Percentiles rank a stretch among this genome's conserved stretches.
These are phyloP conservation scores for Aspergillus pseudoterreus DNA, from an alignment of 2,329 filamentous ascomycete species.

Conservation along the genomic window DNA sequence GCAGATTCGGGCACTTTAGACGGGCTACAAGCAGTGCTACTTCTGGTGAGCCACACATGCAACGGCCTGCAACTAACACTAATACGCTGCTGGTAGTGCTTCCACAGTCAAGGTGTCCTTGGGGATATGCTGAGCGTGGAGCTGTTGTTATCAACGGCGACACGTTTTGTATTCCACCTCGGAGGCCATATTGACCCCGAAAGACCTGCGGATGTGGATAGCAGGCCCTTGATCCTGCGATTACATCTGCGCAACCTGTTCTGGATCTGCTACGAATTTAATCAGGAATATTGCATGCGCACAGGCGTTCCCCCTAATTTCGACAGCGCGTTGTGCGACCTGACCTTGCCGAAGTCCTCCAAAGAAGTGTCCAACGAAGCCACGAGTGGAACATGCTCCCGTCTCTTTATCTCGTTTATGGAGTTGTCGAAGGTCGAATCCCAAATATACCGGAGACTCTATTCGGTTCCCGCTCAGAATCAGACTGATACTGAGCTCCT, in stretches of 20 bases:
- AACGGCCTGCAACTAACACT: background rate
- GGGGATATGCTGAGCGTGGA: slow-evolving; percentile 2
- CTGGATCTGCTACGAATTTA: slow-evolving; percentile 8
- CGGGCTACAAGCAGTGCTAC: slow-evolving; percentile 8
- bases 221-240: background rate
- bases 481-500: slow-evolving; percentile 8
- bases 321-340: slow-evolving; percentile 6
- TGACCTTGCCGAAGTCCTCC: slow-evolving; percentile 1
- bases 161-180: slow-evolving; percentile 10
- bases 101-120: background rate
- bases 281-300: slow-evolving; percentile 7
- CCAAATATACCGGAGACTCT: slow-evolving; percentile 6
- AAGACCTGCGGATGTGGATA: background rate
- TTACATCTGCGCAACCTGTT: slow-evolving; percentile 7
- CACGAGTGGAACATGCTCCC: background rate
- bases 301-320: slow-evolving; percentile 8
- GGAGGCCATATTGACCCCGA: slow-evolving; percentile 4
- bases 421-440: slow-evolving; percentile 6
- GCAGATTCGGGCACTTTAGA: slow-evolving; percentile 6
- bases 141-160: background rate
- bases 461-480: slow-evolving; percentile 1
- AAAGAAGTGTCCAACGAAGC: background rate
- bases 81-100: background rate
- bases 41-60: slow-evolving; percentile 4
- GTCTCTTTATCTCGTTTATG: slow-evolving; percentile 1